A percentile compares a stretch with the other conserved stretches of the same genome.
phyloP scores from a whole-genome alignment of 108 stramenopile genomes.

The Nitzschia sp. region DNA sequence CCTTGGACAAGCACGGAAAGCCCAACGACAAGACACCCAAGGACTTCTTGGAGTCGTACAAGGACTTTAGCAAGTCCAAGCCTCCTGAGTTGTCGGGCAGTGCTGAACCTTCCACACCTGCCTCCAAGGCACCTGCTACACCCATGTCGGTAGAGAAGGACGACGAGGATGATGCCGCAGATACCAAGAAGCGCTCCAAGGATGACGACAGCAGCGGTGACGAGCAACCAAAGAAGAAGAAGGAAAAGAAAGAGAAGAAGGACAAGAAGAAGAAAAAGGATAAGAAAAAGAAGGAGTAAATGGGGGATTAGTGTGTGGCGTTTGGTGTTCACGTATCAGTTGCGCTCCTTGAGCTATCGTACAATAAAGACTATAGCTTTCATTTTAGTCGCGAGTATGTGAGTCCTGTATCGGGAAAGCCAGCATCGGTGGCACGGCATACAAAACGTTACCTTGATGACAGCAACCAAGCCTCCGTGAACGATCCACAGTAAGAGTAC shows the following conservation, averaged over 20 bases:
- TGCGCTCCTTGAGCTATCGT: no score
- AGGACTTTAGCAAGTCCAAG: conserved; percentile 59
- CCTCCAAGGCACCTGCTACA: conserved; percentile 8
- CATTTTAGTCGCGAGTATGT: no score
- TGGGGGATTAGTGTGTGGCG: neutral
- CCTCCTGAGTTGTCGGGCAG: conserved; percentile 44
- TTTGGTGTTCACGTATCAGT: neutral
- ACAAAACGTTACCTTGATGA: no score
- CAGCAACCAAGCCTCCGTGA: no score
- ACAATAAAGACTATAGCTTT: no score
- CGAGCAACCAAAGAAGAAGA: conserved; percentile 35
- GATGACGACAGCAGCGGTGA: conserved; percentile 38
- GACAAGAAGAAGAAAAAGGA: conserved; percentile 38
- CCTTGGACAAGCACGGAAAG: conserved; percentile 97
- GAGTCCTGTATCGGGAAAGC: no score
- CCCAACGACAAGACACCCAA: conserved; percentile 95
- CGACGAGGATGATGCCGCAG: conserved; percentile 2
- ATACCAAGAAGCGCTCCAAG: conserved; percentile 35
- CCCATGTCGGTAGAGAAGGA: conserved; percentile 24
- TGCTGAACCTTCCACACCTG: conserved; percentile 19
- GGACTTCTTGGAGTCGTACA: conserved; percentile 89
- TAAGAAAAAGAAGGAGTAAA: conserved; percentile 9
- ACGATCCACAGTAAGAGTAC: no score
- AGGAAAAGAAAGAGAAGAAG: conserved; percentile 35
- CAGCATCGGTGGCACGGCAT: no score